Base-by-base conservation (phyloP, 2,329 filamentous ascomycete species). In the Cercospora canescens region DNA sequence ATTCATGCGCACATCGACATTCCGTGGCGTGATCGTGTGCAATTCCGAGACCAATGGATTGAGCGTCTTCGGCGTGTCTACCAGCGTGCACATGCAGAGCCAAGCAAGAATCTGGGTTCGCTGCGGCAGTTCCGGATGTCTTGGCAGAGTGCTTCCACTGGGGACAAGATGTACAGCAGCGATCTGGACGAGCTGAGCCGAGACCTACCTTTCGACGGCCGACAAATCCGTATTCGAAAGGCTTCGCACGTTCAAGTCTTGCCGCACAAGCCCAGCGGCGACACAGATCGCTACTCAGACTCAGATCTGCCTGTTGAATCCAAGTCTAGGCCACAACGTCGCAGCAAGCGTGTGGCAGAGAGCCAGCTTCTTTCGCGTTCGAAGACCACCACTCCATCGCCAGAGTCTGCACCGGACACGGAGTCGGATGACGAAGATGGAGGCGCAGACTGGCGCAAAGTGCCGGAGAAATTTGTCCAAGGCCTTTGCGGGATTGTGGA, bases 1-100 rank as follows among this genome's bases (percentile, higher is more conserved):
- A 86, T 97, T 70, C 91, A 90, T 73, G 89, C 90, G 1, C 94
- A 93, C 77, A 82, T 97, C 56, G 88, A 94, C 73, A 89, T 91
- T 28, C 83, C 84, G 11, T 97, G 93, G 92, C 89, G 93, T 67
- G 88, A 93, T 74, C 88, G 94, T 48, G 91, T 91, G 18, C 85
- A 85, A n/a, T 89, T 97, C 73, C 87, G 94, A 41, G 88, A 90
- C 70, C 86, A 87, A 69, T 96, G 93, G 92, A 88, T 88, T 58
- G 83, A 86, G n/a, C 88, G 84, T 68, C 81, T 97, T 60, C 85
- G 88, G 63, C 83, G 82, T 12, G 85, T 93, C 2, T 94, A 92
- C 72, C 83, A 88, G 57, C 82, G 87, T 16, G 79, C 77, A 2
- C 78, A 76, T 16, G 69, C 78, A 21, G 76, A 82, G 3, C 86